A percentile compares a stretch with the other conserved stretches of the same genome.
These are phyloP conservation scores for Pyrus bretschneideri DNA, from an alignment of 306 rosid genomes.

Conservation along the genomic window DNA sequence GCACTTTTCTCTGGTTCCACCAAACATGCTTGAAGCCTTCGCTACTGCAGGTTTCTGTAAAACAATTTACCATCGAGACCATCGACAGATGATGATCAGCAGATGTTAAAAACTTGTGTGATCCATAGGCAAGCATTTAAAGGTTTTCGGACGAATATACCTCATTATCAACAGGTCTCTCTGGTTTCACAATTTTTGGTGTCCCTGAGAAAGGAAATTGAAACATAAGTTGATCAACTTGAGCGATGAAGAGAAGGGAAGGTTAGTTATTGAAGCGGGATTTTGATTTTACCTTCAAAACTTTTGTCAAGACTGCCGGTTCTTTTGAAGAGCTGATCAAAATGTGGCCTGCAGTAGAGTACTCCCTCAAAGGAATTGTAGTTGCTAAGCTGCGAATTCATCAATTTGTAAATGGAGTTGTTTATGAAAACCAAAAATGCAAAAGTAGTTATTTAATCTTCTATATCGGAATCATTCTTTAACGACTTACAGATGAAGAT, in stretches of 20 bases:
- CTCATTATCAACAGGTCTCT: slow-evolving; percentile 55
- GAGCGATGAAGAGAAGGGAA: slow-evolving; percentile 5
- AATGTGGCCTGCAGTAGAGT: slow-evolving; percentile 92
- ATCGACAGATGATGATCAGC: background rate
- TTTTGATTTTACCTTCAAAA: slow-evolving; percentile 65
- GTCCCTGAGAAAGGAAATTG: slow-evolving; percentile 47
- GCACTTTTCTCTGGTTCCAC: slow-evolving; percentile 95
- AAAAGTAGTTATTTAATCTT: background rate
- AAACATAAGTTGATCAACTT: slow-evolving; percentile 5
- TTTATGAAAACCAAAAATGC: background rate
- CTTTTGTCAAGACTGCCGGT: slow-evolving; percentile 98
- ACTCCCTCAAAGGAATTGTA: slow-evolving; percentile 99
- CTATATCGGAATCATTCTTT: background rate
- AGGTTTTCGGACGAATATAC: slow-evolving; percentile 30
- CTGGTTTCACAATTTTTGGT: slow-evolving; percentile 85
- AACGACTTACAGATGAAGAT: background rate
- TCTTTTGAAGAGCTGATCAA: slow-evolving; percentile 90
- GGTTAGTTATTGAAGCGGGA: slow-evolving; percentile 3
- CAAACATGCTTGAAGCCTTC: slow-evolving; percentile 74
- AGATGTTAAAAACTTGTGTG: background rate
- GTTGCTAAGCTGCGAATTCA: slow-evolving; percentile 80
- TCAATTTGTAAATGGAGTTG: slow-evolving; percentile 17
- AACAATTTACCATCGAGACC: slow-evolving; percentile 12
- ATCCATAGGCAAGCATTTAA: slow-evolving; percentile 2
- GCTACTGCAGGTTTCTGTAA: slow-evolving; percentile 65